Percentiles rank a stretch among this genome's conserved stretches.
Evolutionary conservation across 2,329 filamentous ascomycete genomes (phyloP).

Genomic region (Fusarium sambucinum): DNA sequence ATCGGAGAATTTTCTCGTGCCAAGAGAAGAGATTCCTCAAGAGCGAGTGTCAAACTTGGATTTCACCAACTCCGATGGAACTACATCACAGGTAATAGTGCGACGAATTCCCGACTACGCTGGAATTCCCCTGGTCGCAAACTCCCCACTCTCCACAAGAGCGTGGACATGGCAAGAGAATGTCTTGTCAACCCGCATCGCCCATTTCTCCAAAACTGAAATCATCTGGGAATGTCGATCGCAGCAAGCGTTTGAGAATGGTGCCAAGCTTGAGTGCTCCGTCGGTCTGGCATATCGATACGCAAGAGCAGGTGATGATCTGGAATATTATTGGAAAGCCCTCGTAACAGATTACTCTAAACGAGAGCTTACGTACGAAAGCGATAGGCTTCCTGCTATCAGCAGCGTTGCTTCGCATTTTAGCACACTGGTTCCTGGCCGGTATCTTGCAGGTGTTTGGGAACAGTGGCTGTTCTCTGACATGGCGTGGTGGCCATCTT

Average conservation of each 20-base stretch:
- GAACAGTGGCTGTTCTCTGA: background rate
- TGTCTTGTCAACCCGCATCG: background rate
- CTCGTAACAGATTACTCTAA: background rate
- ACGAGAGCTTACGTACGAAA: conserved; percentile 1
- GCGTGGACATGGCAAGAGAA: conserved; percentile 8
- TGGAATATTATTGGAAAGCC: conserved; percentile 1
- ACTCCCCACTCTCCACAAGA: background rate
- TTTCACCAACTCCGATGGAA: background rate
- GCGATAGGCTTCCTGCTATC: background rate
- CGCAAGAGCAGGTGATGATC: background rate
- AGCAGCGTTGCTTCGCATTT: background rate
- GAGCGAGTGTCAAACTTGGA: background rate
- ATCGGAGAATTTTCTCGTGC: background rate
- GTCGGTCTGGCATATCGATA: background rate
- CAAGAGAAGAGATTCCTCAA: background rate
- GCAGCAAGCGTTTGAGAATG: background rate
- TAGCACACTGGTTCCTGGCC: background rate
- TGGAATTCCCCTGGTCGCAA: background rate
- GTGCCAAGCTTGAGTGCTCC: background rate
- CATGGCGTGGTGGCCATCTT: background rate
- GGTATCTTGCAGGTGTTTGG: background rate
- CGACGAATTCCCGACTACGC: background rate
- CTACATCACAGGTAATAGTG: background rate
- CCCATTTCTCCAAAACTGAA: background rate
- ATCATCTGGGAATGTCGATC: background rate